phyloP scores from a whole-genome alignment of 2,329 filamentous ascomycete genomes.

The Sporothrix mexicana region DNA sequence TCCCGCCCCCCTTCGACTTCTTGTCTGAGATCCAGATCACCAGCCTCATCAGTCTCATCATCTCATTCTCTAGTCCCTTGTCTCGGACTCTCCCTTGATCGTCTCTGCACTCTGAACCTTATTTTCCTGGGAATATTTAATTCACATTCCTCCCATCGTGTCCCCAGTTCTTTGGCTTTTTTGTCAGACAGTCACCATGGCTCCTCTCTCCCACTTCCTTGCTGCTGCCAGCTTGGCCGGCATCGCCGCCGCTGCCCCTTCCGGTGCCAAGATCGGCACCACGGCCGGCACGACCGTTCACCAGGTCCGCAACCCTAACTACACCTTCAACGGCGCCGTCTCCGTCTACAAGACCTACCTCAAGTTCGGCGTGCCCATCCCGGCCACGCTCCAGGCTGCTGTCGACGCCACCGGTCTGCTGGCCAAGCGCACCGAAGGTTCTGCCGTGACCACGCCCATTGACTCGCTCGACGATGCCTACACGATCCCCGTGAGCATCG shows the following conservation, averaged over 20 bases:
- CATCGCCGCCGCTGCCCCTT: constrained; percentile 43
- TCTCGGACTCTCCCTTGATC: constrained; percentile 16
- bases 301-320: constrained; percentile 47
- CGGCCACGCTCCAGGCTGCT: constrained; percentile 44
- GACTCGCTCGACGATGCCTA: constrained; percentile 53
- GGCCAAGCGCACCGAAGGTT: constrained; percentile 38
- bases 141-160: background rate
- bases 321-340: constrained; percentile 45
- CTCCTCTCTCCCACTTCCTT: constrained; percentile 36
- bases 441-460: constrained; percentile 51
- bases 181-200: constrained; percentile 15
- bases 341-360: constrained; percentile 50
- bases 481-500: constrained; percentile 48
- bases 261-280: constrained; percentile 42
- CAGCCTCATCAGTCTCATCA: constrained; percentile 23
- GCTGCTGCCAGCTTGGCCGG: constrained; percentile 42
- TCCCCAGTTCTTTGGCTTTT: background rate
- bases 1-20: background rate
- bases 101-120: constrained; percentile 16
- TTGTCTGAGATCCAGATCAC: constrained; percentile 22
- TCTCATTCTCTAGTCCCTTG: background rate
- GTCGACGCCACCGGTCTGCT: constrained; percentile 40
- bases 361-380: constrained; percentile 48
- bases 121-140: background rate
- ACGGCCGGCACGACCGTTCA: constrained; percentile 47